A percentile compares a stretch with the other conserved stretches of the same genome.
Evolutionary conservation across 78 protist genomes (phyloP).

Genomic region (Diacronema lutheri): DNA sequence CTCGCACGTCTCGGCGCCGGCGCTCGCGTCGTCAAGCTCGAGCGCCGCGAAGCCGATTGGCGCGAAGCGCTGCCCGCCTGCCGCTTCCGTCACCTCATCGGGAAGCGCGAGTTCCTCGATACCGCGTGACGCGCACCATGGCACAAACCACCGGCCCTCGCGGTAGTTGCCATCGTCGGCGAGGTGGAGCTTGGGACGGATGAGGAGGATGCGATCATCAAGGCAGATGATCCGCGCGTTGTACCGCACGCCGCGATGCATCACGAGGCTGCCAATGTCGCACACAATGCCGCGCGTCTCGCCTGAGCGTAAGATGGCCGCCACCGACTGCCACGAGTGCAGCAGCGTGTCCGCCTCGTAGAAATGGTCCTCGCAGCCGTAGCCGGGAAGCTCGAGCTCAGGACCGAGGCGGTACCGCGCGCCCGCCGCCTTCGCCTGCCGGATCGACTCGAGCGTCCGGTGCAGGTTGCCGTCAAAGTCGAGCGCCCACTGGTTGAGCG

Average conservation of each 20-base stretch:
- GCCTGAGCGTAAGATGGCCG: conserved; percentile 2
- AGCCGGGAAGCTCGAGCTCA: conserved; percentile 51
- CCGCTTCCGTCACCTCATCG: conserved; percentile 1
- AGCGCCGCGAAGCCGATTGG: conserved; percentile 72
- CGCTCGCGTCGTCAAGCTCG: conserved; percentile 31
- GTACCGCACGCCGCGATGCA: conserved; percentile 68
- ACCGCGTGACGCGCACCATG: conserved; percentile 48
- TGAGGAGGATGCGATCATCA: conserved; percentile 45
- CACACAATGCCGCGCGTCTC: conserved; percentile 60
- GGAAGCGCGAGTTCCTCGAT: conserved; percentile 53
- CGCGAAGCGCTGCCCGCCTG: conserved; percentile 15
- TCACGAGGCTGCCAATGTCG: conserved; percentile 79
- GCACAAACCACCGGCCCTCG: conserved; percentile 76
- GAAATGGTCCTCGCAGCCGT: conserved; percentile 70
- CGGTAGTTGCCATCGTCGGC: conserved; percentile 88
- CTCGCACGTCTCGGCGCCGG: conserved; percentile 73
- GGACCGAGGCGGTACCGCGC: conserved; percentile 47
- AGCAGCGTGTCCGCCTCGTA: conserved; percentile 70
- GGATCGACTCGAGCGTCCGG: conserved; percentile 48
- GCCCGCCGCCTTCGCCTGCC: conserved; percentile 22
- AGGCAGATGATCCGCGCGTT: conserved; percentile 70
- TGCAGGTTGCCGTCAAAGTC: conserved; percentile 76
- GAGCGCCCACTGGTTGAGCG: conserved; percentile 83
- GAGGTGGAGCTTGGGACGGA: conserved; percentile 78
- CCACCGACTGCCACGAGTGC: conserved; percentile 74